phyloP scores from a whole-genome alignment of 495 filamentous ascomycete genomes.

The Trichoderma virens region DNA sequence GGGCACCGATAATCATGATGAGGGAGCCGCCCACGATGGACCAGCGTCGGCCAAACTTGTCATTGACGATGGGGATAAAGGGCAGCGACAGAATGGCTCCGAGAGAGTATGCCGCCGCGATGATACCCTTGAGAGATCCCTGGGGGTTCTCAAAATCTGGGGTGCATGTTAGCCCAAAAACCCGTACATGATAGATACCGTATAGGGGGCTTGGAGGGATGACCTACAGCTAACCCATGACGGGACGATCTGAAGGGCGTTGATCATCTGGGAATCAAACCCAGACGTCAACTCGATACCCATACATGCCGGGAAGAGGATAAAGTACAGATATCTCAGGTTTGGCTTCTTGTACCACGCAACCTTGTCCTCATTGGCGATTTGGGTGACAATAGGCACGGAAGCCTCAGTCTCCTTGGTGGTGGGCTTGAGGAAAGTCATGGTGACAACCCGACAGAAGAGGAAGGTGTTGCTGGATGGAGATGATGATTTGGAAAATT shows the following conservation, averaged over 20 bases:
- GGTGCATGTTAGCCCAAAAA: slow-evolving; percentile 7
- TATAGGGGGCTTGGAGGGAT: not conserved
- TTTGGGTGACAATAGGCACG: slow-evolving; percentile 34
- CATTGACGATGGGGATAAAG: slow-evolving; percentile 48
- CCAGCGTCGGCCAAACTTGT: slow-evolving; percentile 50
- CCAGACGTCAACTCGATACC: slow-evolving; percentile 67
- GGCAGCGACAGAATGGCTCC: slow-evolving; percentile 52
- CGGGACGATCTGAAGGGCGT: slow-evolving; percentile 54
- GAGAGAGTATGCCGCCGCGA: slow-evolving; percentile 42
- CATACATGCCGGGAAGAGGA: slow-evolving; percentile 58
- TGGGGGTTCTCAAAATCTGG: slow-evolving; percentile 31
- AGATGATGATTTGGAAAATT: not conserved
- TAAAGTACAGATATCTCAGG: slow-evolving; percentile 51
- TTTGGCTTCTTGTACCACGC: slow-evolving; percentile 59
- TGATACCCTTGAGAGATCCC: slow-evolving; percentile 35
- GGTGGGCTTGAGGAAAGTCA: not conserved
- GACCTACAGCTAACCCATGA: slow-evolving; percentile 45
- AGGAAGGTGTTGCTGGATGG: not conserved
- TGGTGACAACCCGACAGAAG: not conserved
- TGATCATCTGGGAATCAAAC: slow-evolving; percentile 67
- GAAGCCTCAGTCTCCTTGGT: slow-evolving; percentile 17
- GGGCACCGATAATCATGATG: slow-evolving; percentile 51
- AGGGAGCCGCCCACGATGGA: slow-evolving; percentile 51
- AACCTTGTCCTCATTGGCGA: slow-evolving; percentile 42
- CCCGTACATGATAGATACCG: too few species aligned